Base-by-base conservation (phyloP, 2,329 filamentous ascomycete species). In the Aspergillus unguis region DNA sequence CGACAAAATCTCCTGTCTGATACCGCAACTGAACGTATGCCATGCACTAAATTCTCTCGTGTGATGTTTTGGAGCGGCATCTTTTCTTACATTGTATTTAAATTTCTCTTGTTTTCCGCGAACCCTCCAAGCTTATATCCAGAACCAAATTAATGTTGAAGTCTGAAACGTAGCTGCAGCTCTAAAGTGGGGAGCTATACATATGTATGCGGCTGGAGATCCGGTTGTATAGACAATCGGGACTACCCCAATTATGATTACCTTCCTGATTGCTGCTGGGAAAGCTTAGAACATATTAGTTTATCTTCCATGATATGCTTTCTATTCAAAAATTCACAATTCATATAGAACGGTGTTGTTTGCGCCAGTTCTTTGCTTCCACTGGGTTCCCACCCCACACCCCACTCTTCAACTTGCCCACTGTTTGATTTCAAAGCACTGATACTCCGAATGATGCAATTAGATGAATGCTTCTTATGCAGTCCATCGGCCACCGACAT, bases 371-470 rank as follows among this genome's bases (percentile, higher is more conserved):
- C 17, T 17, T 38, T 23, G 27, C 3, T 46, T 37, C 44, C 25
- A 48, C n/a, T 17, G 35, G 4, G 29, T 48, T 42, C 33, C 28
- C n/a, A 31, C 42, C 50, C 55, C 46, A 35, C 50, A 49, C 47
- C 49, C 51, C 55, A 52, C 43, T 36, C 33, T 46, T 52, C 44
- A 53, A 35, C 28, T 25, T 52, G 25, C 33, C 52, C 53, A 53
- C 45, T 52, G 35, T 54, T 46, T 64, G 64, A 65, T 66, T 65
- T 63, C 58, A 65, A 66, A 65, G 58, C 61, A 59, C 17, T 28
- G 10, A 25, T 17, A 17, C 17, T 32, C 26, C 26, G 28, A 42
- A 53, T 53, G 51, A 53, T 49, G 51, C 23, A 53, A 53, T 45
- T 35, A 11, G 17, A 2, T 31, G 43, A 32, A 32, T 37, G 17